Base-by-base conservation (phyloP, 345 rosid genomes). In the Populus euphratica region DNA sequence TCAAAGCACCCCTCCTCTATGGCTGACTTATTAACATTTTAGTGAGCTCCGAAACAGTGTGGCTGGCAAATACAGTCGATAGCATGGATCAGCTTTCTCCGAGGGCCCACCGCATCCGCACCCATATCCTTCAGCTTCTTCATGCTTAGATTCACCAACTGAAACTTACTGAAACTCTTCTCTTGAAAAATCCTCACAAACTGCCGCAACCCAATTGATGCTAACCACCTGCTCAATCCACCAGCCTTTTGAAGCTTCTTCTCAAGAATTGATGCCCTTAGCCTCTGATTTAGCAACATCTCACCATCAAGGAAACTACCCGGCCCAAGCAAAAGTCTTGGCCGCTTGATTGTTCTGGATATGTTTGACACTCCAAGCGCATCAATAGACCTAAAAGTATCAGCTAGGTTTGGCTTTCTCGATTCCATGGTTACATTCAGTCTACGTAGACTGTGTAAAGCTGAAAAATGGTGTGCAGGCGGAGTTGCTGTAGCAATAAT, bases 71-170 rank as follows among this genome's bases (percentile, higher is more conserved):
- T 89, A 21, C 97, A 93, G 64, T 87, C 88, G n/a, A 93, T 92
- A 5, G 97, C 98, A 71, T 96, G 99, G 85, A 96, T 90, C 82
- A 96, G 83, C 84, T 96, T 96, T 82, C 99, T 90, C 82, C 98
- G 88, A 0, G 98, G 98, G 7, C 98, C 98, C 21, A 96, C 97
- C 2, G 97, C 97, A 75, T 86, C 81, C 20, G 92, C 94, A 74
- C 99, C 99, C 99, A 96, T 96, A 47, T 93, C 93, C 82, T 93
- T 96, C 16, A 96, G 94, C 88, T 96, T 93, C 87, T 91, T 86
- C 99, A 93, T 96, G 56, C 90, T 92, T 75, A 96, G 77, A 81
- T 86, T 90, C 77, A 91, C 94, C 85, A 96, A 75, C 82, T 91
- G 94, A 84, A 89, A 92, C 78, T 93, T 89, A 41, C 73, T 84